Percentiles rank a stretch among this genome's conserved stretches.
These are phyloP conservation scores for Vaccinium darrowii DNA, from an alignment of 148 eudicot genomes.

Conservation along the genomic window DNA sequence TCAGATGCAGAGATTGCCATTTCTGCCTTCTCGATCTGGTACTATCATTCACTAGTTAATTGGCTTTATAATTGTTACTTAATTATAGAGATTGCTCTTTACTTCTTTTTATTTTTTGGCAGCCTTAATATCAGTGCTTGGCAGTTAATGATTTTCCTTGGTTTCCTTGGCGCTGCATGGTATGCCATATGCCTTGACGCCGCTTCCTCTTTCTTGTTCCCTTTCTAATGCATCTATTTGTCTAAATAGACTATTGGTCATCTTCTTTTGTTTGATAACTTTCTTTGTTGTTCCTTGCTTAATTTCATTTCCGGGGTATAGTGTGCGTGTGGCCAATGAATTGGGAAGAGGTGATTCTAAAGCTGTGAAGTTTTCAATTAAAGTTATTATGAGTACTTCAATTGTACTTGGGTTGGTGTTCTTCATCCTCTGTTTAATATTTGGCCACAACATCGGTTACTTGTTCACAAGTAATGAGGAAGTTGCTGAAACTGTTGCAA, in stretches of 20 bases:
- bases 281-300: not conserved
- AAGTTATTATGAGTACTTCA: constrained; percentile 56
- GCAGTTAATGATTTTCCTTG: constrained; percentile 68
- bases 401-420: constrained; percentile 42
- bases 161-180: constrained; percentile 68
- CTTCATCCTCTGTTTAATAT: constrained; percentile 30
- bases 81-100: not conserved
- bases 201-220: not conserved
- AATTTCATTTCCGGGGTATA: not conserved
- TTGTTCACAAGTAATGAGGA: constrained; percentile 40
- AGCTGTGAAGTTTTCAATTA: constrained; percentile 64
- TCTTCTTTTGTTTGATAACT: not conserved
- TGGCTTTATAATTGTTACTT: not conserved
- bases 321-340: constrained; percentile 79
- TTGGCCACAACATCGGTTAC: constrained; percentile 28
- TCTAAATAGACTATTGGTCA: too few species aligned
- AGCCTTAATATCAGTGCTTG: constrained; percentile 65
- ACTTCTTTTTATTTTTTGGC: constrained; percentile 17
- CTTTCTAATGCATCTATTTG: not conserved
- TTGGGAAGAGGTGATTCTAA: constrained; percentile 67
- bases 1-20: constrained; percentile 61
- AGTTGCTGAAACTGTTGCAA: constrained; percentile 37
- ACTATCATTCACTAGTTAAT: not conserved
- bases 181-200: constrained; percentile 15
- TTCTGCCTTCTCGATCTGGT: constrained; percentile 83